phyloP scores from a whole-genome alignment of 2,329 filamentous ascomycete species.

The Exophiala dermatitidis region DNA sequence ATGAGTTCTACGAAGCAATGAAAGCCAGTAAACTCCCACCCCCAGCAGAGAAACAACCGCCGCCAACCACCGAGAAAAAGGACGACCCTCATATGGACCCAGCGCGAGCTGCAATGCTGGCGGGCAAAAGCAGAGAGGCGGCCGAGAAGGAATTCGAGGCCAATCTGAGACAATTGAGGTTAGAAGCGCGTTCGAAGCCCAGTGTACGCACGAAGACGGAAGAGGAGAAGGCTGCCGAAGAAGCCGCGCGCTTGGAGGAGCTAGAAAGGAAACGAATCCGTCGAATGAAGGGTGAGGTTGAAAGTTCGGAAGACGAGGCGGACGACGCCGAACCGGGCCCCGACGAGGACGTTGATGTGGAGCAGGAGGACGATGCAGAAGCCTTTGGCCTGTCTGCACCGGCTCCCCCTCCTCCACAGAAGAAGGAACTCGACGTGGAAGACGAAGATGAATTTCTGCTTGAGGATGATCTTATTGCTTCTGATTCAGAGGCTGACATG shows the following conservation, averaged over 20 bases:
- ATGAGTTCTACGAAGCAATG: constrained; percentile 67
- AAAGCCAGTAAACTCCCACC: constrained; percentile 47
- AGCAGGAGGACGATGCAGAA: constrained; percentile 48
- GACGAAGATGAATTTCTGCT: constrained; percentile 93
- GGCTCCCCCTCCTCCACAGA: constrained; percentile 32
- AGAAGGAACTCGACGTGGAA: constrained; percentile 60
- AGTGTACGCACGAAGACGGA: constrained; percentile 85
- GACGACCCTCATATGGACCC: constrained; percentile 52
- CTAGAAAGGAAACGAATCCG: constrained; percentile 56
- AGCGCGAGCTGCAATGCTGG: constrained; percentile 54
- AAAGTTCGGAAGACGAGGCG: constrained; percentile 50
- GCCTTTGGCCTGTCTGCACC: constrained; percentile 56
- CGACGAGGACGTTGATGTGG: constrained; percentile 40
- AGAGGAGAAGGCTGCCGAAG: constrained; percentile 72
- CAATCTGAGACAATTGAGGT: constrained; percentile 70
- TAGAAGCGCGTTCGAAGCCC: constrained; percentile 77
- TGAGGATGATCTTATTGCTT: constrained; percentile 81
- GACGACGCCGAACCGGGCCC: constrained; percentile 42
- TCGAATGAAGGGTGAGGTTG: constrained; percentile 72
- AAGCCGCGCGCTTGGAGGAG: constrained; percentile 67
- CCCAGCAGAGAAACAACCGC: constrained; percentile 46
- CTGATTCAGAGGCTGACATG: constrained; percentile 54
- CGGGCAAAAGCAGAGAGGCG: constrained; percentile 55
- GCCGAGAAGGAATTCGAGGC: constrained; percentile 85
- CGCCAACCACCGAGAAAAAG: constrained; percentile 33